phyloP scores from a whole-genome alignment of 2,329 filamentous ascomycete species.

The Ophiocordyceps camponoti-leonardi region DNA sequence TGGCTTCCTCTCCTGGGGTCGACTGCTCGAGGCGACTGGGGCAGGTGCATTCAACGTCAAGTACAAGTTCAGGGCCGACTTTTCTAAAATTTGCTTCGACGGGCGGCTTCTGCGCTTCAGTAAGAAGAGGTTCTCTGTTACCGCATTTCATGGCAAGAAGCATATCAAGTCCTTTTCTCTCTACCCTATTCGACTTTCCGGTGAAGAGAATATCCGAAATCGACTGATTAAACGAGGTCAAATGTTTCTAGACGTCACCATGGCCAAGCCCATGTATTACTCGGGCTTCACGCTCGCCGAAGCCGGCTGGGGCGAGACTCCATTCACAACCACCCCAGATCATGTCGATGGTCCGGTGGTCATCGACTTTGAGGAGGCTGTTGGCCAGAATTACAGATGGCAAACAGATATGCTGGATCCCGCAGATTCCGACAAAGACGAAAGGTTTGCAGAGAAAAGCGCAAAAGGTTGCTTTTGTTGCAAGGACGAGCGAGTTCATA shows the following conservation, averaged over 20 bases:
- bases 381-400: not conserved
- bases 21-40: too few species aligned
- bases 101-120: not conserved
- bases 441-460: too few species aligned
- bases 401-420: too few species aligned
- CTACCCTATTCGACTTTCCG: not conserved
- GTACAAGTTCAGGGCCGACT: too few species aligned
- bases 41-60: too few species aligned
- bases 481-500: not conserved
- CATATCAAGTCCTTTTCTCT: not conserved
- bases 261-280: not conserved
- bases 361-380: not conserved
- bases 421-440: too few species aligned
- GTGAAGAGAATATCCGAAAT: not conserved
- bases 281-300: not conserved
- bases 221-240: not conserved
- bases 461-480: not conserved
- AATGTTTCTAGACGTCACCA: not conserved
- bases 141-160: not conserved
- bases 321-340: not conserved
- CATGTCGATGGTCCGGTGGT: not conserved
- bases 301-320: too few species aligned
- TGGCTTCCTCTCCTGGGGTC: not conserved
- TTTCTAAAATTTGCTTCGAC: not conserved
- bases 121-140: too few species aligned